A percentile compares a stretch with the other conserved stretches of the same genome.
These are phyloP conservation scores for Sporothrix euskadiensis DNA, from an alignment of 2,329 filamentous ascomycete species.

Conservation along the genomic window DNA sequence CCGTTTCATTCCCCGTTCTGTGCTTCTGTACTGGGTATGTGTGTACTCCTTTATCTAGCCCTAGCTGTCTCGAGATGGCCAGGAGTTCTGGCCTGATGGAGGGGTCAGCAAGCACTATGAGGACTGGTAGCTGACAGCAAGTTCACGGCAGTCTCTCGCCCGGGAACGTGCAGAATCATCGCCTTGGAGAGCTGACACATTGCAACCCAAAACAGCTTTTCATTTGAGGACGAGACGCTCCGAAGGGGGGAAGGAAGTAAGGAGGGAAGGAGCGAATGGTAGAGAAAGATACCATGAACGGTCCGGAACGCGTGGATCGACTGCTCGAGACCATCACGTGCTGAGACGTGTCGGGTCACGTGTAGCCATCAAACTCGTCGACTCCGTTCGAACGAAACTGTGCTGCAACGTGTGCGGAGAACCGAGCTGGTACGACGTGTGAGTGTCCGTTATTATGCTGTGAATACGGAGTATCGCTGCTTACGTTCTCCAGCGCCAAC, in stretches of 20 bases:
- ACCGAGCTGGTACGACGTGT: not conserved
- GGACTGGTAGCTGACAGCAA: no score
- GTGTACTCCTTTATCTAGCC: not conserved
- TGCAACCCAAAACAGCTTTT: not conserved
- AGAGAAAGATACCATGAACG: not conserved
- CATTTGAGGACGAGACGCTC: conserved; percentile 5
- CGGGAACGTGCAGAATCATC: not conserved
- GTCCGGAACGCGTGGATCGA: not conserved
- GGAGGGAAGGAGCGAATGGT: not conserved
- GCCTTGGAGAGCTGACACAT: conserved; percentile 4
- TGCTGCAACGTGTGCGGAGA: not conserved
- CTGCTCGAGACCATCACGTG: not conserved
- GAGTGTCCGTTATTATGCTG: not conserved
- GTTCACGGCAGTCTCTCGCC: not conserved
- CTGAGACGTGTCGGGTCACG: not conserved
- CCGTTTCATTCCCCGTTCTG: not conserved
- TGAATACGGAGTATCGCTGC: not conserved
- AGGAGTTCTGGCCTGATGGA: not conserved
- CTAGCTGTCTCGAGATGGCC: not conserved
- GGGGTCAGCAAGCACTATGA: not conserved
- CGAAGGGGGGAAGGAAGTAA: not conserved
- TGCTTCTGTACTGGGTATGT: not conserved
- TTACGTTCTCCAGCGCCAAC: not conserved
- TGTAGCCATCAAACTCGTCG: not conserved
- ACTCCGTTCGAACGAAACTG: not conserved